A percentile compares a stretch with the other conserved stretches of the same genome.
These are phyloP conservation scores for Fomitopsis pinicola DNA, from an alignment of 1,284 basidiomycete genomes.

Conservation along the genomic window DNA sequence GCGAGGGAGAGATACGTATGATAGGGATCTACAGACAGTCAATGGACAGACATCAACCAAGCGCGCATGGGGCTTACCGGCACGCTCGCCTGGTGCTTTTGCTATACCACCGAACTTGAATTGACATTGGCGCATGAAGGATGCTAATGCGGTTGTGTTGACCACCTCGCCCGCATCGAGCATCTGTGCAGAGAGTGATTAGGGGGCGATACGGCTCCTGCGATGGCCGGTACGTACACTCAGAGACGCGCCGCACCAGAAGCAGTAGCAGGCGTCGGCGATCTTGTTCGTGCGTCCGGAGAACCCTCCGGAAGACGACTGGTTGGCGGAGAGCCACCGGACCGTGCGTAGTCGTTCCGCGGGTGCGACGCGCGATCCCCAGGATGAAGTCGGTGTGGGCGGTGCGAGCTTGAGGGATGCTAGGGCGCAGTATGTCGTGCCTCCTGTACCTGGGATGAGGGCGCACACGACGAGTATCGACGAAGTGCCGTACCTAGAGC, in stretches of 20 bases:
- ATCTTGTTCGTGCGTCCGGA: slow-evolving; percentile 83
- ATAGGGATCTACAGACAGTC: slow-evolving; percentile 64
- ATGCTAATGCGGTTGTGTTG: slow-evolving; percentile 48
- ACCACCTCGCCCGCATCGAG: slow-evolving; percentile 55
- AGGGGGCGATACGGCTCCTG: background rate
- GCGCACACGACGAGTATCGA: background rate
- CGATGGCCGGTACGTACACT: slow-evolving; percentile 40
- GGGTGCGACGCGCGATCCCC: slow-evolving; percentile 29
- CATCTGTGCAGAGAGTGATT: slow-evolving; percentile 41
- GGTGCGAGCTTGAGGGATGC: slow-evolving; percentile 66
- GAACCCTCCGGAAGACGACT: slow-evolving; percentile 71
- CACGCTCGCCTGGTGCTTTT: slow-evolving; percentile 73
- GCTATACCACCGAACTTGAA: slow-evolving; percentile 83
- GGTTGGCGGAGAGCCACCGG: slow-evolving; percentile 77
- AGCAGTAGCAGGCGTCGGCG: slow-evolving; percentile 91
- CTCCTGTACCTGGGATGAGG: slow-evolving; percentile 46
- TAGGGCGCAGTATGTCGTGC: slow-evolving; percentile 90
- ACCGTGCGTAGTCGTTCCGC: slow-evolving; percentile 50
- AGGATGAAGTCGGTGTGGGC: slow-evolving; percentile 18
- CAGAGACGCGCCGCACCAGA: slow-evolving; percentile 86
- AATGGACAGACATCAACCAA: background rate
- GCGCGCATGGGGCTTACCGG: slow-evolving; percentile 45
- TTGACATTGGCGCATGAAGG: slow-evolving; percentile 73
- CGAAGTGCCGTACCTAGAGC: slow-evolving; percentile 59
- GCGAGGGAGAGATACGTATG: slow-evolving; percentile 90